A percentile compares a stretch with the other conserved stretches of the same genome.
phyloP scores from a whole-genome alignment of 2,329 filamentous ascomycete genomes.

The Epichloe sp. region DNA sequence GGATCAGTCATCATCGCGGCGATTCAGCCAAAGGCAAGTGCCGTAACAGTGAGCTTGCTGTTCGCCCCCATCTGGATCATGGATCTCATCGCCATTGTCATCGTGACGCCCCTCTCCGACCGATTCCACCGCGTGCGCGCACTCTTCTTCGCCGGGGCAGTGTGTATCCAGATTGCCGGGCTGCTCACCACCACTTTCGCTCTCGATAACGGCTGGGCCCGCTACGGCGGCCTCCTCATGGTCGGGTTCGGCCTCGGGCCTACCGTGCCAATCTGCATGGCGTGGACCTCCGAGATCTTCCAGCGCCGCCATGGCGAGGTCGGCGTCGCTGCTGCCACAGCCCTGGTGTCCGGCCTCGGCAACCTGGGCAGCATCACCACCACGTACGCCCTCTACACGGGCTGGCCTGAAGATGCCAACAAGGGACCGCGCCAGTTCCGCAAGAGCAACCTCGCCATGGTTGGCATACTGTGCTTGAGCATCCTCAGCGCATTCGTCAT shows the following conservation, averaged over 20 bases:
- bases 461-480: constrained; percentile 69
- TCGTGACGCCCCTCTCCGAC: constrained; percentile 76
- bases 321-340: constrained; percentile 74
- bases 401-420: constrained; percentile 67
- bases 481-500: constrained; percentile 60
- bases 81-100: constrained; percentile 76
- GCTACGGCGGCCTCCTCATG: constrained; percentile 79
- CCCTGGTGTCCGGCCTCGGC: constrained; percentile 74
- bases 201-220: constrained; percentile 57
- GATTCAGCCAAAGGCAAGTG: constrained; percentile 61
- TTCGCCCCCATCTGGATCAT: constrained; percentile 91
- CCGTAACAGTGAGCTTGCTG: constrained; percentile 65
- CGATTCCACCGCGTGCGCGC: constrained; percentile 71
- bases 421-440: constrained; percentile 59
- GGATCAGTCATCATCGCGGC: constrained; percentile 73
- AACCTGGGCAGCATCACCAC: constrained; percentile 79
- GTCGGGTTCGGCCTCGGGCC: constrained; percentile 84
- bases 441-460: constrained; percentile 77
- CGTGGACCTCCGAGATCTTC: constrained; percentile 85
- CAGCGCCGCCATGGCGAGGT: constrained; percentile 82
- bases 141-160: constrained; percentile 66
- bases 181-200: constrained; percentile 70
- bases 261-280: constrained; percentile 87
- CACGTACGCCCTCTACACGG: constrained; percentile 79
- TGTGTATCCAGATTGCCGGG: constrained; percentile 67